These are phyloP conservation scores for Globisporangium nagaii DNA, from an alignment of 352 stramenopile genomes.

Conservation along the genomic window DNA sequence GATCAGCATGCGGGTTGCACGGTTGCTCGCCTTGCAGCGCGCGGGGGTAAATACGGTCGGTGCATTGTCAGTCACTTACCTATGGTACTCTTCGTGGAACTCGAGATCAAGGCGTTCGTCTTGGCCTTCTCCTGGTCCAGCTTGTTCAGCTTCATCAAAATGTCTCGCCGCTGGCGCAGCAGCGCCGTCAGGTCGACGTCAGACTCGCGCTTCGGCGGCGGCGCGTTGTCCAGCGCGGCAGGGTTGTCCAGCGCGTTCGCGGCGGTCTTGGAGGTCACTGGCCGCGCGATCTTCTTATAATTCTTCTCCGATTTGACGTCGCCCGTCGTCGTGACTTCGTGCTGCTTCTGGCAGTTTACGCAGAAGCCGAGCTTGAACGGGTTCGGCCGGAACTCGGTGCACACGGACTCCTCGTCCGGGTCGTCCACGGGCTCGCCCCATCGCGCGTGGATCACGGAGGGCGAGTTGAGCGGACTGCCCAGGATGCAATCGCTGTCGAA, in stretches of 20 bases:
- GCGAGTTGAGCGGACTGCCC: constrained; percentile 63
- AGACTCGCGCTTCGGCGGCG: constrained; percentile 51
- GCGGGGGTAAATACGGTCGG: background rate
- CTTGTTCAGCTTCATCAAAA: constrained; percentile 60
- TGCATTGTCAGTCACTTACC: constrained; percentile 30
- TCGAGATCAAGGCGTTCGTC: constrained; percentile 21
- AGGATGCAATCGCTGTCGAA: constrained; percentile 81
- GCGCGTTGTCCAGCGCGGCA: constrained; percentile 45
- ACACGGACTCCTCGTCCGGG: constrained; percentile 76
- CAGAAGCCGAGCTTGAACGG: constrained; percentile 86
- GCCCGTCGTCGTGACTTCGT: constrained; percentile 71
- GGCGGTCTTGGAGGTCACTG: constrained; percentile 62
- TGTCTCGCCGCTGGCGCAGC: constrained; percentile 68
- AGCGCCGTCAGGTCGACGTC: constrained; percentile 77
- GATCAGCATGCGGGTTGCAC: too few relatives aligned
- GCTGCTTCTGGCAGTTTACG: constrained; percentile 88
- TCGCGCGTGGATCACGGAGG: constrained; percentile 77
- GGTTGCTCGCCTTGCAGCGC: too few relatives aligned
- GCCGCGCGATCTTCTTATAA: constrained; percentile 80
- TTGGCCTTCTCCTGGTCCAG: constrained; percentile 53
- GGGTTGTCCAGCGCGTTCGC: constrained; percentile 80
- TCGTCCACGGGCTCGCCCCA: constrained; percentile 82
- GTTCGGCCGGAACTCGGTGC: constrained; percentile 74
- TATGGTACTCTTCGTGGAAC: constrained; percentile 27
- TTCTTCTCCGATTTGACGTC: constrained; percentile 63